These are phyloP conservation scores for Vishniacozyma victoriae DNA, from an alignment of 768 basidiomycete genomes.

Conservation along the genomic window DNA sequence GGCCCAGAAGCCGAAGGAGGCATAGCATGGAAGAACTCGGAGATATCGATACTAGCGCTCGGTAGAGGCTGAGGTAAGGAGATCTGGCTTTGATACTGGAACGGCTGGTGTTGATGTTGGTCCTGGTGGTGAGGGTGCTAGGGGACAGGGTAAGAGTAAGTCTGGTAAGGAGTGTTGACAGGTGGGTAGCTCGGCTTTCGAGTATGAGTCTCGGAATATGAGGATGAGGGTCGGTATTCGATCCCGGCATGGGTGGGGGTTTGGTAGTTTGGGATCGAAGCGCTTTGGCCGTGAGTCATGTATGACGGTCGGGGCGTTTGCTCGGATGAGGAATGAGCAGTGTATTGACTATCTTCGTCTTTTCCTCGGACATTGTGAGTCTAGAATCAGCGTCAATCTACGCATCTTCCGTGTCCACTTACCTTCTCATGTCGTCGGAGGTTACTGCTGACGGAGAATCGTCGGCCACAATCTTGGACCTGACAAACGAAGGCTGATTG, in stretches of 20 bases:
- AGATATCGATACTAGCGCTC: background rate
- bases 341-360: no score
- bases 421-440: conserved; percentile 39
- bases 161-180: background rate
- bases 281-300: background rate
- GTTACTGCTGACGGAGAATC: conserved; percentile 42
- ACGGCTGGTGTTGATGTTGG: background rate
- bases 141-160: background rate
- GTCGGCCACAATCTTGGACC: conserved; percentile 23
- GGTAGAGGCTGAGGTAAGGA: no score
- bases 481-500: conserved; percentile 24
- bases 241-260: background rate
- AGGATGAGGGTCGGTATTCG: background rate
- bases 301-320: background rate
- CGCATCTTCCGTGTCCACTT: conserved; percentile 1
- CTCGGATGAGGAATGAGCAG: background rate
- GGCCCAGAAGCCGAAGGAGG: background rate
- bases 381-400: background rate
- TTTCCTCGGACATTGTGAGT: no score
- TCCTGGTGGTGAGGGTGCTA: background rate
- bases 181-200: no score
- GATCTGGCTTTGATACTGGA: background rate
- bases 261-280: background rate
- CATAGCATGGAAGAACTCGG: background rate
- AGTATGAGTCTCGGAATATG: no score